Evolutionary conservation across 495 filamentous ascomycete species (phyloP).

Genomic region (Aspergillus haitiensis): DNA sequence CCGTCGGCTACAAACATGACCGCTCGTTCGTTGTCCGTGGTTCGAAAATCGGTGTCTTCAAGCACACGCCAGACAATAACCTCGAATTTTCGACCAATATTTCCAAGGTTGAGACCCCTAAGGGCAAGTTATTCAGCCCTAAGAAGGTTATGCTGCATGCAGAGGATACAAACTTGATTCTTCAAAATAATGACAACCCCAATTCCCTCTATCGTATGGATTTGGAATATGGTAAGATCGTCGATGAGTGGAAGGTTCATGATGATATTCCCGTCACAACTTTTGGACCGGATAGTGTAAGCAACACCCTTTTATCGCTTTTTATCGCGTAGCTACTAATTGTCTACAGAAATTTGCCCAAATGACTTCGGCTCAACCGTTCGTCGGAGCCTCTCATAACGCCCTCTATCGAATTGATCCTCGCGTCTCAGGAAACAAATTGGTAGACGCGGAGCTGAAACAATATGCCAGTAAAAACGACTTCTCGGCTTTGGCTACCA

Average conservation of each 20-base stretch:
- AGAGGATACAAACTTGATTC: slow-evolving; percentile 87
- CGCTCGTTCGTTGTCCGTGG: slow-evolving; percentile 95
- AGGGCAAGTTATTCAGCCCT: slow-evolving; percentile 84
- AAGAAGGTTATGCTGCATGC: slow-evolving; percentile 98
- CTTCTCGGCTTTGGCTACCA: slow-evolving; percentile 91
- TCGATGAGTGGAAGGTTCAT: slow-evolving; percentile 99
- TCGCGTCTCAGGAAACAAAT: slow-evolving; percentile 84
- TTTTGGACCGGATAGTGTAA: slow-evolving; percentile 83
- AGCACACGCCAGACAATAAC: slow-evolving; percentile 88
- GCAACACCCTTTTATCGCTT: slow-evolving; percentile 6
- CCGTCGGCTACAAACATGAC: slow-evolving; percentile 98
- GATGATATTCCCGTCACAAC: slow-evolving; percentile 90
- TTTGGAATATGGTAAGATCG: slow-evolving; percentile 96
- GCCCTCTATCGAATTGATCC: slow-evolving; percentile 94
- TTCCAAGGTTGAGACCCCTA: slow-evolving; percentile 88
- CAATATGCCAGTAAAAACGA: slow-evolving; percentile 96
- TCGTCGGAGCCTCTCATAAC: slow-evolving; percentile 88
- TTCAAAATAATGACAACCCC: slow-evolving; percentile 81
- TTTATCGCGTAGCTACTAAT: slow-evolving; percentile 23
- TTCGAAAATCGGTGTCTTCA: slow-evolving; percentile 98
- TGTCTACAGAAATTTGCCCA: slow-evolving; percentile 81
- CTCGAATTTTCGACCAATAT: slow-evolving; percentile 98
- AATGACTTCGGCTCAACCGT: slow-evolving; percentile 93
- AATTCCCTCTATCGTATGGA: slow-evolving; percentile 98
- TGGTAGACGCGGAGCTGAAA: slow-evolving; percentile 89